Conservation (phyloP, 371 early-diverging fungal genomes). For the Mucor mucedo region DNA sequence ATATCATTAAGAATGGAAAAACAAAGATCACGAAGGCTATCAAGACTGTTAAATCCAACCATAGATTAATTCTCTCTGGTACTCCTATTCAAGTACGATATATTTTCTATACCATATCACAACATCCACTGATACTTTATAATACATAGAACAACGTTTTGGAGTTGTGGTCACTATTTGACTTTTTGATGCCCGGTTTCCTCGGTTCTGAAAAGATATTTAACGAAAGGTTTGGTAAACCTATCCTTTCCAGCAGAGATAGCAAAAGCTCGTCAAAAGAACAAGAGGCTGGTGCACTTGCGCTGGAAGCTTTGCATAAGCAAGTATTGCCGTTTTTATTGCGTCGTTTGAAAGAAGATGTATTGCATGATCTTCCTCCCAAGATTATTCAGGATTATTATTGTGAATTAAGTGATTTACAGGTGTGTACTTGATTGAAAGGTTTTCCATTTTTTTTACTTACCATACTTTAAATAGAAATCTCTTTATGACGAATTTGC, state of each 20-base stretch:
- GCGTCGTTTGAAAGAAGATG: slow-evolving; percentile 98
- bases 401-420: slow-evolving; percentile 92
- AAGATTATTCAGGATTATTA: slow-evolving; percentile 99
- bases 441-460: neutral
- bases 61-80: slow-evolving; percentile 96
- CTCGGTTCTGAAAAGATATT: slow-evolving; percentile 92
- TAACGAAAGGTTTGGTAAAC: slow-evolving; percentile 88
- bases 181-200: slow-evolving; percentile 98
- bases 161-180: slow-evolving; percentile 98
- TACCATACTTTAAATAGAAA: slow-evolving; percentile 49
- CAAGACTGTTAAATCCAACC: slow-evolving; percentile 82
- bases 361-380: slow-evolving; percentile 97
- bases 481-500: slow-evolving; percentile 92
- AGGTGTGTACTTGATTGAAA: slow-evolving; percentile 32
- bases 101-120: neutral
- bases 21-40: slow-evolving; percentile 94
- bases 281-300: slow-evolving; percentile 85
- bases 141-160: slow-evolving; percentile 85
- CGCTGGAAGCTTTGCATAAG: slow-evolving; percentile 93
- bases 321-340: slow-evolving; percentile 98
- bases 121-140: neutral
- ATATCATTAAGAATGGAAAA: slow-evolving; percentile 96
- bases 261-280: slow-evolving; percentile 84
- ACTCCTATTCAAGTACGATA: slow-evolving; percentile 91
- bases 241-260: slow-evolving; percentile 89